Evolutionary conservation across 2,329 filamentous ascomycete genomes (phyloP), one percentile per base, ranked within the genome.

Genomic region (Hymenoscyphus salicellus): DNA sequence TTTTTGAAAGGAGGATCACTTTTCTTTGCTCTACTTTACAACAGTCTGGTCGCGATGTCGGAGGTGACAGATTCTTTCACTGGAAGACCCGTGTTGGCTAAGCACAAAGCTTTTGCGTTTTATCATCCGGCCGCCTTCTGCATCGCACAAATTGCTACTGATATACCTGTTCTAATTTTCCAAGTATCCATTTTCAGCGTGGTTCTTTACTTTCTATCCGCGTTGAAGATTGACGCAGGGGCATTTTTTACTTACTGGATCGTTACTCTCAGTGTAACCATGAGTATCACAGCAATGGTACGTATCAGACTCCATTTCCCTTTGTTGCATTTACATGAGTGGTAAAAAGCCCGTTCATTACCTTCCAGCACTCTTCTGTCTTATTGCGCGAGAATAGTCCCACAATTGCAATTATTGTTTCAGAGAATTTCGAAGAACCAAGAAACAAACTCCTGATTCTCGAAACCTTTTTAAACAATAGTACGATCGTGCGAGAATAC

Each of bases 11-110:
- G 86, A 6, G 87, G 87, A 74, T 80, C 83, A 6, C 76, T 86
- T 10, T 89, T 90, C 80, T 89, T 89, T 6, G 88, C 60, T 1
- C 17, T 61, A 33, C 88, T 90, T 77, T 79, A 89, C 82, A 69
- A 81, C 64, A 89, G 86, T 87, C 81, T 95, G 11, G 2, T 59
- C 0, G 3, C 90, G 93, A 65, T 79, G 96, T 58, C 86, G 88
- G 0, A 91, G 96, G 75, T 81, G 93, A 61, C 92, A 90, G 83
- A 89, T 88, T 68, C 90, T 90, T 56, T 88, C 93, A 6, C 84
- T 60, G 89, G 91, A 5, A 83, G 91, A 63, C 82, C 82, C 0
- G 86, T 94, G 17, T 91, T 84, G 67, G 89, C 78, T 76, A 86
- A 87, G 43, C 88, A 90, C 71, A 83, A 85, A 58, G 83, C 86